A percentile compares a stretch with the other conserved stretches of the same genome.
Conservation (phyloP, 768 basidiomycete species). For the Amanita rimosa region DNA sequence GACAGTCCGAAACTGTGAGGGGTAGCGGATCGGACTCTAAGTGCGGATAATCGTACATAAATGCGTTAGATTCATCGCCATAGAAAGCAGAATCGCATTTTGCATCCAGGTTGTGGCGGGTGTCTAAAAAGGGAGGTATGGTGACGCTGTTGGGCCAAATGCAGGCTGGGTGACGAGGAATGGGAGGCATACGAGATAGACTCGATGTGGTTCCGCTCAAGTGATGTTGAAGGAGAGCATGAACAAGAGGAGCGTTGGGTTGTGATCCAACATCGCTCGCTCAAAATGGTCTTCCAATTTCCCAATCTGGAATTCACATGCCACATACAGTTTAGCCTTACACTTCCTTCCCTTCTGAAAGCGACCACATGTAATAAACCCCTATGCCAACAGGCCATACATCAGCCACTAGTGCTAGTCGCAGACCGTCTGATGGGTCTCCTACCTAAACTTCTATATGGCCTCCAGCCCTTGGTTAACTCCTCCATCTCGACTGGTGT, state of each 20-base stretch:
- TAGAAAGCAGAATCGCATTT: background rate
- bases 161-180: background rate
- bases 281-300: background rate
- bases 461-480: conserved; percentile 67
- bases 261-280: background rate
- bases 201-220: background rate
- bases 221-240: background rate
- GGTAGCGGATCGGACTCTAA: background rate
- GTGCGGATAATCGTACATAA: background rate
- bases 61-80: background rate
- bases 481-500: conserved; percentile 77
- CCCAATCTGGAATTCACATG: conserved; percentile 1
- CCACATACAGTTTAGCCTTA: background rate
- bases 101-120: background rate
- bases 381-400: conserved; percentile 32
- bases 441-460: conserved; percentile 73
- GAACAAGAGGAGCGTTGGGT: background rate
- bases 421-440: conserved; percentile 3
- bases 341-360: conserved; percentile 32
- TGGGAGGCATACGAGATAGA: background rate
- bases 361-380: conserved; percentile 85
- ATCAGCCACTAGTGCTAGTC: background rate
- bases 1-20: background rate
- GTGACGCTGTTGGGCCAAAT: background rate
- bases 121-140: background rate